Evolutionary conservation across 495 filamentous ascomycete genomes (phyloP), one percentile per base, ranked within the genome.

Genomic region (Penicillium mononematosum): DNA sequence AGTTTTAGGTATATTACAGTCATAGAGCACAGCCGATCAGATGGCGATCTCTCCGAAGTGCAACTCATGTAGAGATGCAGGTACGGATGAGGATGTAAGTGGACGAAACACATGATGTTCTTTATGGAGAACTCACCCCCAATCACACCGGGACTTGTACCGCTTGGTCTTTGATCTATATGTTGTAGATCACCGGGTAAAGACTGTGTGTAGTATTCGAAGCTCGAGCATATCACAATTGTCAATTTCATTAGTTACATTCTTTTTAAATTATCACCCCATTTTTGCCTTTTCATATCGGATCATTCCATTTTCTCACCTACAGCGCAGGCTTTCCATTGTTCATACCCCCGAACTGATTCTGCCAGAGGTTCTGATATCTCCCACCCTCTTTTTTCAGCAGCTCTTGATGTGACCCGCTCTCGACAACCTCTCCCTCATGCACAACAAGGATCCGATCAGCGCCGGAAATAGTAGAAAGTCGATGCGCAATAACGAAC

Each of bases 361-460:
- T 53, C 12, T 47, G 19, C 56, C 56, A 58, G 16, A 58, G 49
- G 8, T 52, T 51, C 8, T 45, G 43, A 53, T 58, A 58, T 29
- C 42, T 24, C 6, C 56, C 56, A 45, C 49, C 47, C 31, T 53
- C 39, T n/a, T 53, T 44, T 19, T 45, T 47, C 45, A 58, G 16
- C 32, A 58, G 22, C 24, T 45, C 48, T 10, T 38, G 32, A 59
- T 92, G 89, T 10, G 80, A 85, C 47, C 89, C 89, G 71, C 88
- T 87, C 64, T 96, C 91, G 12, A 94, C 77, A 50, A 94, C 88
- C 22, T 78, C 68, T 43, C 91, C 91, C 50, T 85, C 70, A 5
- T 81, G 75, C 85, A 96, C 89, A 58, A 95, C 91, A 19, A 94
- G 85, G 55, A 96, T 96, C 60, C 92, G 92, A 64, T 94, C 86